Conservation (phyloP, 148 eudicot genomes). For the Oxyria digyna region DNA sequence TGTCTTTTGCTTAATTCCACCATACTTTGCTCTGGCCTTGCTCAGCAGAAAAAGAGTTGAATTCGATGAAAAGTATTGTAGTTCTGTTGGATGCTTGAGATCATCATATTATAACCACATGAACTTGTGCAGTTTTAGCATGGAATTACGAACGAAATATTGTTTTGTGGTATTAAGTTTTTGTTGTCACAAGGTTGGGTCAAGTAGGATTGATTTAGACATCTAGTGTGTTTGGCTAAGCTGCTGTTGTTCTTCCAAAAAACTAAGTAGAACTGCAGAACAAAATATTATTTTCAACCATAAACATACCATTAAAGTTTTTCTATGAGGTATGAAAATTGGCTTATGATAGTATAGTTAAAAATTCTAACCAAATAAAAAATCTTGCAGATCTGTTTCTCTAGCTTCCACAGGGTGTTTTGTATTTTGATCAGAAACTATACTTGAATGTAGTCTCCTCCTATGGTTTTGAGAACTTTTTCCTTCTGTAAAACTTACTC, state of each 20-base stretch:
- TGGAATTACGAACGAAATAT: not conserved
- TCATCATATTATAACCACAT: not conserved
- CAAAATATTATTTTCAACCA: not conserved
- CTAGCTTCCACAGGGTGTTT: not conserved
- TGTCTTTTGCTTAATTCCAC: not conserved
- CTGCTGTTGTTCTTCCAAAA: not conserved
- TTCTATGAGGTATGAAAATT: not conserved
- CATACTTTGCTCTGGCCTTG: not conserved
- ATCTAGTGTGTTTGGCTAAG: not conserved
- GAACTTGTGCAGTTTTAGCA: not conserved
- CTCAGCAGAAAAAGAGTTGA: not conserved
- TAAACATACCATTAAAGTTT: not conserved
- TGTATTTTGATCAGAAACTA: not conserved
- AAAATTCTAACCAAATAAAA: not conserved
- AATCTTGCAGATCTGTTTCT: not conserved
- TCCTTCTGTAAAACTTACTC: not conserved
- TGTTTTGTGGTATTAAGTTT: not conserved
- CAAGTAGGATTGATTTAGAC: not conserved
- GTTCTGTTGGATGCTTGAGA: not conserved
- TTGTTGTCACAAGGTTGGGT: not conserved
- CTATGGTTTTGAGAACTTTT: not conserved
- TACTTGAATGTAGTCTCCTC: not conserved
- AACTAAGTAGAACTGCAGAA: not conserved
- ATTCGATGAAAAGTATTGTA: not conserved
- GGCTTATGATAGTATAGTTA: not conserved